Evolutionary conservation across 495 filamentous ascomycete species (phyloP).

Genomic region (Friedmanniomyces endolithicus): DNA sequence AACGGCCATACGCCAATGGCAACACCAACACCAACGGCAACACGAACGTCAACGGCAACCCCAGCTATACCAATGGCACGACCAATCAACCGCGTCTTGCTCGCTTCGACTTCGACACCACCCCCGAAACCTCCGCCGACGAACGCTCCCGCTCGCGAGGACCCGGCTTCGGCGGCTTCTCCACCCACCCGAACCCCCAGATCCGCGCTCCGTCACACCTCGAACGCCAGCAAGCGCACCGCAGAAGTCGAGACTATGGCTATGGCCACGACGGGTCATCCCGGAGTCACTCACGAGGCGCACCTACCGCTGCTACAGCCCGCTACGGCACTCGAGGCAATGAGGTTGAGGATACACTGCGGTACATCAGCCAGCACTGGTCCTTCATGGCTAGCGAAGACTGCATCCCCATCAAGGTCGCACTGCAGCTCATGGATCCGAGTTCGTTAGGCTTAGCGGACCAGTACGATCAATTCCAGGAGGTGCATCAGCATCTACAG

Average conservation of each 20-base stretch:
- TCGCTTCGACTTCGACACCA: constrained; percentile 17
- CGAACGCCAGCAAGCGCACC: constrained; percentile 23
- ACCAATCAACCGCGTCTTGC: neutral
- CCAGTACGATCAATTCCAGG: constrained; percentile 70
- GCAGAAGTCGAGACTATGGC: constrained; percentile 20
- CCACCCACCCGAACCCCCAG: constrained; percentile 9
- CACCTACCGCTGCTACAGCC: neutral
- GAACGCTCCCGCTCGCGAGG: constrained; percentile 24
- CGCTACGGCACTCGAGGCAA: constrained; percentile 1
- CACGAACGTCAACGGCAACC: neutral
- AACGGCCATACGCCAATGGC: constrained; percentile 1
- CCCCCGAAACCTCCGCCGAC: constrained; percentile 16
- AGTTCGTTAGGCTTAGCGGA: constrained; percentile 85
- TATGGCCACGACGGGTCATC: neutral
- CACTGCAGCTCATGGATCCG: constrained; percentile 81
- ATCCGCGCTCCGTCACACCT: constrained; percentile 23
- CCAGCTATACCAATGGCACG: constrained; percentile 12
- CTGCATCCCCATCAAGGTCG: constrained; percentile 84
- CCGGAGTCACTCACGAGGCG: neutral
- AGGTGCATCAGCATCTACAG: constrained; percentile 73
- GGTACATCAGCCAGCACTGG: constrained; percentile 76
- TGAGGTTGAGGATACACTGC: constrained; percentile 44
- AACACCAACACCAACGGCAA: neutral
- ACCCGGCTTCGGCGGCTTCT: constrained; percentile 28
- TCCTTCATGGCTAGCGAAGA: constrained; percentile 75